Base-by-base conservation (phyloP, 1,139 yeast genomes). In the Casaregolazyma lundiana region DNA sequence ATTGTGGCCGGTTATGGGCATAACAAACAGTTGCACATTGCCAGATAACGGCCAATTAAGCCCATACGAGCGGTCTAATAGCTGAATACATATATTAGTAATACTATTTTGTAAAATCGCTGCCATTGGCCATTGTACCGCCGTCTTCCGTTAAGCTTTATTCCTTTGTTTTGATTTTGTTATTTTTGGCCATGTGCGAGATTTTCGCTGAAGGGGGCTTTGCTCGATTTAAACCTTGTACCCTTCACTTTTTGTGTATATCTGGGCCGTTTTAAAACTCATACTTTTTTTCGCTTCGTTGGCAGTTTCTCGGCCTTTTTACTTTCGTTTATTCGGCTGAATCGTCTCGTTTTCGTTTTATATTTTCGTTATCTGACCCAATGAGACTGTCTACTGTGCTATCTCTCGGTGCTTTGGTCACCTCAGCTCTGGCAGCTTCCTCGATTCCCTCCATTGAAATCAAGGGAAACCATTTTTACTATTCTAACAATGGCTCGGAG, bases 401-500 rank as follows among this genome's bases (percentile, higher is more conserved):
- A 8, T 38, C 43, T 30, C 39, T 47, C 38, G 49, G 59, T 30
- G 50, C 54, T 32, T 26, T 49, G 38, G 44, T 55, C 11, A 43
- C 57, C 42, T 43, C 57, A 17, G 52, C 60, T 24, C 51, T 55
- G 30, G 48, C 56, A 21, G 46, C 55, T 24, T 41, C 54, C 32
- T 57, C 50, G 43, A 50, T 60, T 29, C 65, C 68, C 15, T 46
- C 66, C 35, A 63, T 69, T 49, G 70, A 61, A 48, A 58, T 69
- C 50, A 62, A 61, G 49, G 72, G 72, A 38, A 67, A 66, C 64
- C 81, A 86, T 66, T 87, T 87, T 67, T 87, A 77, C 71, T 85
- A 76, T 73, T 71, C 84, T 53, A 81, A 81, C 68, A 85, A 86
- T 63, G 94, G 92, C 21, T 75, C 90, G 46, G 94, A 87, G 64